Conservation (phyloP, 2,329 filamentous ascomycete genomes). For the Fusarium sororula region DNA sequence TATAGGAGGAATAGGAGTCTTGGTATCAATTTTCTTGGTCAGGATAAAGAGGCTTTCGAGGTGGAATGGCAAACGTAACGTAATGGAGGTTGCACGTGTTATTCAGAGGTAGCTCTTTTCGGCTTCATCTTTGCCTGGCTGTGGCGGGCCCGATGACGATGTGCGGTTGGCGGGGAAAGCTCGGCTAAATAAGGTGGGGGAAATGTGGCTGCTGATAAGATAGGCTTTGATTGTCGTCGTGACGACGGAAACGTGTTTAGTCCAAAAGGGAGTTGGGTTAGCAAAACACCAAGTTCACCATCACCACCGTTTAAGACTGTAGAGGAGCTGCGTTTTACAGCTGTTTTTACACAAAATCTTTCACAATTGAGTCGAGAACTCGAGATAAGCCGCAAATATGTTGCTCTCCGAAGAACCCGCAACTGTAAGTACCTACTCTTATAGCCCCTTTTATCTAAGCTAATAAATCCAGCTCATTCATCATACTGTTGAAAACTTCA, state of each 20-base stretch:
- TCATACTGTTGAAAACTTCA: constrained; percentile 94
- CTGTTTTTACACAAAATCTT: neutral
- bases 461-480: constrained; percentile 75
- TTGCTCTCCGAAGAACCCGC: constrained; percentile 94
- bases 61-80: neutral
- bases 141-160: constrained; percentile 43
- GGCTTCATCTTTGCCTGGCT: constrained; percentile 24
- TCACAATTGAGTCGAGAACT: neutral
- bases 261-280: neutral
- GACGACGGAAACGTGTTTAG: constrained; percentile 36
- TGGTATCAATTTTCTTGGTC: neutral
- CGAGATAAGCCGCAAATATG: constrained; percentile 66
- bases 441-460: neutral
- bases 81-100: constrained; percentile 16
- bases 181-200: constrained; percentile 20
- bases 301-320: neutral
- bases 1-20: neutral
- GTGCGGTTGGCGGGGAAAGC: constrained; percentile 29
- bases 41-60: neutral
- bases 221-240: constrained; percentile 43
- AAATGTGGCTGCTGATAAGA: neutral
- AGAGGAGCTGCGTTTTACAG: neutral
- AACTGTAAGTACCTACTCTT: constrained; percentile 65
- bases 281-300: constrained; percentile 17
- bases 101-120: constrained; percentile 26